These are phyloP conservation scores for Rhodosporidiobolus sp. DNA, from an alignment of 768 basidiomycete genomes.

Conservation along the genomic window DNA sequence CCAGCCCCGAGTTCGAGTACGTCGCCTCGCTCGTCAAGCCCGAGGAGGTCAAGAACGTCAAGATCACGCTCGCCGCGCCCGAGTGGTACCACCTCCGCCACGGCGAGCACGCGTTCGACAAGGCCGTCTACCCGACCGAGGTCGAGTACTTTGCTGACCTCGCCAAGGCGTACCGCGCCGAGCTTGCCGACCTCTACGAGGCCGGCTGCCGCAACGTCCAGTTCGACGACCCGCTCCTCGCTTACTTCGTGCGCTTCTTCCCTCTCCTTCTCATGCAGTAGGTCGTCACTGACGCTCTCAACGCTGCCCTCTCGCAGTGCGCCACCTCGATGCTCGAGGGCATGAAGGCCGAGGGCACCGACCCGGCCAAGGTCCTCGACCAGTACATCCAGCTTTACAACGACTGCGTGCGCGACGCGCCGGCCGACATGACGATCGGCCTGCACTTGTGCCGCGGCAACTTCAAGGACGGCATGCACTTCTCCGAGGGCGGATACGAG, in stretches of 20 bases:
- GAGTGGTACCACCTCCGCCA: constrained; percentile 50
- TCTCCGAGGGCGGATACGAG: constrained; percentile 45
- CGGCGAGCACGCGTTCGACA: constrained; percentile 43
- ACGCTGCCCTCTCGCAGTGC: constrained; percentile 50
- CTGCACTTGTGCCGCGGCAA: constrained; percentile 46
- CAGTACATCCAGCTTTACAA: constrained; percentile 64
- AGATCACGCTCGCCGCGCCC: constrained; percentile 68
- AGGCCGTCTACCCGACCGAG: constrained; percentile 62
- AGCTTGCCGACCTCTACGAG: constrained; percentile 54
- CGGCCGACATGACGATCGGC: constrained; percentile 44
- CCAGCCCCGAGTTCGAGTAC: constrained; percentile 41
- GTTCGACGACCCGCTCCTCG: constrained; percentile 55
- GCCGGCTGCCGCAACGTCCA: constrained; percentile 55
- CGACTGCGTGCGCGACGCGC: constrained; percentile 41
- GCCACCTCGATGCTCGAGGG: constrained; percentile 57
- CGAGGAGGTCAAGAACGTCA: constrained; percentile 59
- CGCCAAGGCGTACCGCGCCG: constrained; percentile 54
- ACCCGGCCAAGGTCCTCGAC: constrained; percentile 64
- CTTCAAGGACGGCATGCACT: constrained; percentile 42
- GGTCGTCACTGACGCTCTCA: constrained; percentile 57
- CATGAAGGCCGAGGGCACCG: constrained; percentile 61
- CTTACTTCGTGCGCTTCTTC: constrained; percentile 55
- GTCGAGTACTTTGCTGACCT: constrained; percentile 59
- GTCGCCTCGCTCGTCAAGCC: constrained; percentile 34
- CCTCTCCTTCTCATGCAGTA: too few species aligned